A percentile compares a stretch with the other conserved stretches of the same genome.
Evolutionary conservation across 1,284 basidiomycete species (phyloP).

Genomic region (Ustilago curta): DNA sequence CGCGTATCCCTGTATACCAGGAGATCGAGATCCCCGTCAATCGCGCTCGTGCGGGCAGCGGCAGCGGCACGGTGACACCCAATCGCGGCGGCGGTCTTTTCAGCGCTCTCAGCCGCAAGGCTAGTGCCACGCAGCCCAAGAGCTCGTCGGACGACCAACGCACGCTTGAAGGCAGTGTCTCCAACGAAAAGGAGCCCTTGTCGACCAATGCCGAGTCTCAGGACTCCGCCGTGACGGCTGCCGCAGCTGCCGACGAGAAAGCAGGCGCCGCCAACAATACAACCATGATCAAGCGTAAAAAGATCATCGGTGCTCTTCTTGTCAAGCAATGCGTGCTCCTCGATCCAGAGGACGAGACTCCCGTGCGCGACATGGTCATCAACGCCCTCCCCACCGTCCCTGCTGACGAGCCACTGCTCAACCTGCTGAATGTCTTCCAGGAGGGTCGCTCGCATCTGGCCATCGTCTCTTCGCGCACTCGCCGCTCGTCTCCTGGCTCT

Average conservation of each 20-base stretch:
- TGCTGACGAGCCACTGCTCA: conserved; percentile 84
- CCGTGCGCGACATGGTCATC: conserved; percentile 65
- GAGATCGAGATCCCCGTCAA: conserved; percentile 70
- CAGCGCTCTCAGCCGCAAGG: conserved; percentile 40
- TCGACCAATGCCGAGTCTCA: conserved; percentile 19
- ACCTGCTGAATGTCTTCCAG: conserved; percentile 89
- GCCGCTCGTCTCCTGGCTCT: conserved; percentile 58
- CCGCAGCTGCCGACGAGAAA: conserved; percentile 11
- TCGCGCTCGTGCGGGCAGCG: conserved; percentile 38
- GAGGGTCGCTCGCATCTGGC: conserved; percentile 92
- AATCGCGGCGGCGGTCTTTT: conserved; percentile 32
- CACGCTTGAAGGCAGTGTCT: conserved; percentile 38
- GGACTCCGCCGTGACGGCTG: conserved; percentile 71
- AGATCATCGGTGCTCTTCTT: conserved; percentile 82
- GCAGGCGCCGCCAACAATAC: conserved; percentile 1
- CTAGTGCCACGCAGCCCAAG: conserved; percentile 68
- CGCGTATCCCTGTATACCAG: conserved; percentile 72
- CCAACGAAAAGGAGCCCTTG: conserved; percentile 52
- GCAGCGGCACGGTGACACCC: conserved; percentile 50
- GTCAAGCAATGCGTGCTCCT: conserved; percentile 89
- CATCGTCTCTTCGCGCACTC: conserved; percentile 75
- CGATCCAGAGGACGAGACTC: conserved; percentile 78
- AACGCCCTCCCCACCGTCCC: conserved; percentile 88
- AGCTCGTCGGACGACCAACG: conserved; percentile 33
- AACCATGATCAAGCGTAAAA: conserved; percentile 72